phyloP scores from a whole-genome alignment of 2,329 filamentous ascomycete species.

The Beauveria medogensis region DNA sequence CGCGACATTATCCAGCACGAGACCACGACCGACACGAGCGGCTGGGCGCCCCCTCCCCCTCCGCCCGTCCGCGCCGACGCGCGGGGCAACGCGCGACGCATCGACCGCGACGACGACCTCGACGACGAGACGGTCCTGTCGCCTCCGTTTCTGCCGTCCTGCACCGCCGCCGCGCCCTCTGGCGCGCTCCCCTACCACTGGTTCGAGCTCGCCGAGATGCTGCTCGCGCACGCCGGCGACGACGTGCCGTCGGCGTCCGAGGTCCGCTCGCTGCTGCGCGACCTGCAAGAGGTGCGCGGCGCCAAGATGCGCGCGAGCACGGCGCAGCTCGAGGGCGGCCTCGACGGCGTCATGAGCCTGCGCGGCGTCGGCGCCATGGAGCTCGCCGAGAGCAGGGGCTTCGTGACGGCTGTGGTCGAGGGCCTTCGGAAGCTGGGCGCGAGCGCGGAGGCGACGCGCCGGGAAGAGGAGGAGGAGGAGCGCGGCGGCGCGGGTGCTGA shows the following conservation, averaged over 20 bases:
- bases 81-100: slow-evolving; percentile 32
- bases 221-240: slow-evolving; percentile 77
- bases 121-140: slow-evolving; percentile 35
- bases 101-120: slow-evolving; percentile 15
- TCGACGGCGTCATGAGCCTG: slow-evolving; percentile 60
- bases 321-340: slow-evolving; percentile 60
- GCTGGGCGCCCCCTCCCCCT: slow-evolving; percentile 71
- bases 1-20: slow-evolving; percentile 73
- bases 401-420: slow-evolving; percentile 80
- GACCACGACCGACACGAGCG: slow-evolving; percentile 59
- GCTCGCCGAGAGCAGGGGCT: slow-evolving; percentile 75
- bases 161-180: slow-evolving; percentile 59
- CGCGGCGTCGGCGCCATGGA: slow-evolving; percentile 87
- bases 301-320: slow-evolving; percentile 79
- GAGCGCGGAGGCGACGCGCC: slow-evolving; percentile 66
- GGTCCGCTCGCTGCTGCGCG: slow-evolving; percentile 66
- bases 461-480: slow-evolving; percentile 70
- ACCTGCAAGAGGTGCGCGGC: slow-evolving; percentile 79
- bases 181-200: slow-evolving; percentile 86
- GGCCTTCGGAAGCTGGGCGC: slow-evolving; percentile 77
- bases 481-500: slow-evolving; percentile 51
- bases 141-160: slow-evolving; percentile 72
- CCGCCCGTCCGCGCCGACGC: slow-evolving; percentile 47
- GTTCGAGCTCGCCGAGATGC: slow-evolving; percentile 81
- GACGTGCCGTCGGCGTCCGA: slow-evolving; percentile 68